These are phyloP conservation scores for Cyclotella choctawhatcheeana DNA, from an alignment of 108 stramenopile genomes.

Conservation along the genomic window DNA sequence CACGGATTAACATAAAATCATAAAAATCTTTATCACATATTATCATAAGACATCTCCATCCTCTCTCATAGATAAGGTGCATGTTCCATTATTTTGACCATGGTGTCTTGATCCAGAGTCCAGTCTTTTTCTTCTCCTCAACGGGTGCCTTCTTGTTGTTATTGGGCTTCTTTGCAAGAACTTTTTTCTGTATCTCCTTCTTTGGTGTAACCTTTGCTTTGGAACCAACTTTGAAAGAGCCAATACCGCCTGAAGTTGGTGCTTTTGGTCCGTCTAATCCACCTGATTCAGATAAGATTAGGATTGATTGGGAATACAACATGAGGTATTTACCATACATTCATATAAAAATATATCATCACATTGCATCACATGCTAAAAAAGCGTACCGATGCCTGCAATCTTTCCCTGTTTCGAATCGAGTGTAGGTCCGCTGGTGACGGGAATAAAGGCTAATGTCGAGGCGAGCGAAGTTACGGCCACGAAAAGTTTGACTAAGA, in stretches of 20 bases:
- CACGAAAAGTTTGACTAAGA: not conserved
- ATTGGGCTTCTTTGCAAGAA: slow-evolving; percentile 3
- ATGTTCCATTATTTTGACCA: slow-evolving; percentile 14
- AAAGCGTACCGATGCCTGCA: slow-evolving; percentile 10
- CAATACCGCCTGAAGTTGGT: slow-evolving; percentile 8
- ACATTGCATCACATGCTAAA: not conserved
- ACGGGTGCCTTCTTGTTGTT: slow-evolving; percentile 9
- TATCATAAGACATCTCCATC: too few species aligned
- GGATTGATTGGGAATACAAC: too few species aligned
- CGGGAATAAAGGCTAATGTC: slow-evolving; percentile 3
- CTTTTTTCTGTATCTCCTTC: not conserved
- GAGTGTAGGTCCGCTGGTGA: slow-evolving; percentile 12
- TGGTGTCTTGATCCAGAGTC: slow-evolving; percentile 11
- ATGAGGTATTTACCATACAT: not conserved
- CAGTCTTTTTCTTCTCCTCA: not conserved
- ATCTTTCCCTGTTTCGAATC: slow-evolving; percentile 19
- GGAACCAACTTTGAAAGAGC: slow-evolving; percentile 15
- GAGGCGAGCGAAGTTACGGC: not conserved
- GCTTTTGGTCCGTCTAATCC: slow-evolving; percentile 15
- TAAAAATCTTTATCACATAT: too few species aligned
- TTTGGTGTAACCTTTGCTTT: slow-evolving; percentile 1
- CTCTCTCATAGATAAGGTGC: too few species aligned
- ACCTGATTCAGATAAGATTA: too few species aligned
- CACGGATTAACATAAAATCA: too few species aligned
- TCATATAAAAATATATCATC: not conserved